These are phyloP conservation scores for Phialophora macrospora DNA, from an alignment of 2,329 filamentous ascomycete genomes.

Conservation along the genomic window DNA sequence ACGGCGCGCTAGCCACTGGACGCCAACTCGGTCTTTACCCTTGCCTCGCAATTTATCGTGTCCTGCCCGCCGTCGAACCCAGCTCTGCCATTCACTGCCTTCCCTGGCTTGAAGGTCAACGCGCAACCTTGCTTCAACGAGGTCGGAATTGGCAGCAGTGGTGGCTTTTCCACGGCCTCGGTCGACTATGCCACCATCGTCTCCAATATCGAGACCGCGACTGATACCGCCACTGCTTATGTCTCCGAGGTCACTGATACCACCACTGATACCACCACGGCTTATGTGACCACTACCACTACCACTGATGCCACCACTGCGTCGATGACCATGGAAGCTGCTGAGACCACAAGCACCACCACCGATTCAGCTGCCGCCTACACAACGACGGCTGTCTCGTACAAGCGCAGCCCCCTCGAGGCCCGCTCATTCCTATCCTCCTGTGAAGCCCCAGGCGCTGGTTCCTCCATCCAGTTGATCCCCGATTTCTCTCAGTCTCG, in stretches of 20 bases:
- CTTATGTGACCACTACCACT: constrained; percentile 3
- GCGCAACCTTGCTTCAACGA: constrained; percentile 32
- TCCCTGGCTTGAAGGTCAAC: constrained; percentile 56
- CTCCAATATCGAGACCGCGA: constrained; percentile 9
- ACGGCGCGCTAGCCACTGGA: constrained; percentile 57
- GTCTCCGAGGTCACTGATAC: constrained; percentile 3
- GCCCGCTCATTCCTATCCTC: constrained; percentile 13
- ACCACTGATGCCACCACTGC: constrained; percentile 5
- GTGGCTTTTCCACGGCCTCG: constrained; percentile 10
- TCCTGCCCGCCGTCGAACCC: constrained; percentile 68
- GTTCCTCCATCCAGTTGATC: constrained; percentile 31
- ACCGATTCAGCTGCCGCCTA: neutral
- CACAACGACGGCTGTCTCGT: constrained; percentile 11
- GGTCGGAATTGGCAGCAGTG: constrained; percentile 9
- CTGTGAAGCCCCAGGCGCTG: constrained; percentile 28
- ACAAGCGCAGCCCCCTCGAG: constrained; percentile 4
- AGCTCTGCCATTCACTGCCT: constrained; percentile 66
- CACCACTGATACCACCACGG: constrained; percentile 12
- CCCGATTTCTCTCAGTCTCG: constrained; percentile 33
- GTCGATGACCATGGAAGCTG: constrained; percentile 3
- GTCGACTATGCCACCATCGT: constrained; percentile 17
- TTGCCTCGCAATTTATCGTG: constrained; percentile 73
- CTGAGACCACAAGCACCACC: neutral
- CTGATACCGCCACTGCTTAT: constrained; percentile 13
- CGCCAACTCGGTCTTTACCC: constrained; percentile 71